Conservation (phyloP, 1,284 basidiomycete species). For the Puccinia novopanici region DNA sequence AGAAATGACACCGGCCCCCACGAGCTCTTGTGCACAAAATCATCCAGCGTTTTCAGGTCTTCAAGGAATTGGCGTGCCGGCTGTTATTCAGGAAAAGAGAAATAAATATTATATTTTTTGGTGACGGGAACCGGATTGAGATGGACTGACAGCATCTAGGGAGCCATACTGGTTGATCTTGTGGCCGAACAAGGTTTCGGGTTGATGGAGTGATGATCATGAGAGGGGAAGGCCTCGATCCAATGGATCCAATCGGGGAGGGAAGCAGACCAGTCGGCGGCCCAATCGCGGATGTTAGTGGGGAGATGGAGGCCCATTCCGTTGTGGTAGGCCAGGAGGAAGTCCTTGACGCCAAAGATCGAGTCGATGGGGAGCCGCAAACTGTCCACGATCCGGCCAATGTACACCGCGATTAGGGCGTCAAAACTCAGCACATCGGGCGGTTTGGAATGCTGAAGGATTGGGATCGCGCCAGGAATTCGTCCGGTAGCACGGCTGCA, state of each 20-base stretch:
- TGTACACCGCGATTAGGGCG: constrained; percentile 25
- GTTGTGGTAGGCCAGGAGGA: constrained; percentile 6
- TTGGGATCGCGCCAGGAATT: neutral
- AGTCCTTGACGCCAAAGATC: constrained; percentile 12
- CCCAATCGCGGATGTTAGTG: constrained; percentile 16
- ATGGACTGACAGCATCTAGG: constrained; percentile 17
- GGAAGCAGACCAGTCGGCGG: constrained; percentile 15
- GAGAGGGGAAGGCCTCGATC: neutral
- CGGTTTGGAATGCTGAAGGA: constrained; percentile 9
- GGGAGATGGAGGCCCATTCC: neutral
- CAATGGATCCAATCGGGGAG: constrained; percentile 8
- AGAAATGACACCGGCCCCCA: neutral
- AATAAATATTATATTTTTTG: neutral
- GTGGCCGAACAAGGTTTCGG: neutral
- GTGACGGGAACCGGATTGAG: neutral
- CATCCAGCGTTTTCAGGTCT: constrained; percentile 13
- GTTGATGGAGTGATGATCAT: neutral
- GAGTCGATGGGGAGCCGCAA: neutral
- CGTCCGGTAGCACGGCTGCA: constrained; percentile 8
- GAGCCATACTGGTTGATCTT: constrained; percentile 13
- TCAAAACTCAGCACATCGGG: constrained; percentile 27
- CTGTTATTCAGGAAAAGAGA: neutral
- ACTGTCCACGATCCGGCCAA: constrained; percentile 13
- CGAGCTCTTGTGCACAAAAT: neutral
- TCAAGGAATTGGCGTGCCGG: constrained; percentile 12